Percentiles rank a stretch among this genome's conserved stretches.
phyloP scores from a whole-genome alignment of 768 basidiomycete species.

The Inosperma sp. region DNA sequence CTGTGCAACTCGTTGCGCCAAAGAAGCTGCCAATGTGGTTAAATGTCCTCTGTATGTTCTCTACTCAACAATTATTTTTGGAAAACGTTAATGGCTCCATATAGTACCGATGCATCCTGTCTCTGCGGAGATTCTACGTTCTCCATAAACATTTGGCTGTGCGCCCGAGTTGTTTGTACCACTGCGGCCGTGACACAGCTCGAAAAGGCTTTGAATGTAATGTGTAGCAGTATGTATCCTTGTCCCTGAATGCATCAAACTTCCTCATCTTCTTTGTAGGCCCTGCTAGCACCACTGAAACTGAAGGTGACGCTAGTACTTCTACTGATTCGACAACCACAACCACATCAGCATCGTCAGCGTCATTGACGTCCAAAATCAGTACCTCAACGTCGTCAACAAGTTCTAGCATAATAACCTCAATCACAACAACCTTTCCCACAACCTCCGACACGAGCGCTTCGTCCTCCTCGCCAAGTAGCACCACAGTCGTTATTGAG shows the following conservation, averaged over 20 bases:
- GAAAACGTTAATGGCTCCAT: not conserved
- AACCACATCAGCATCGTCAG: not conserved
- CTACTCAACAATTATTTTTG: not conserved
- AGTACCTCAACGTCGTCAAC: not conserved
- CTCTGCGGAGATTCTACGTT: not conserved
- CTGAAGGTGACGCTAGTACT: too few species aligned
- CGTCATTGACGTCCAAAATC: not conserved
- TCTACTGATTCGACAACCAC: not conserved
- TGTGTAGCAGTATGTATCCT: not conserved
- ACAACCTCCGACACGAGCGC: not conserved
- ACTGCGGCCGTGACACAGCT: not conserved
- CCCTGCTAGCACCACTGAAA: too few species aligned
- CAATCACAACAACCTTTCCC: not conserved
- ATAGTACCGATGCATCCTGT: not conserved
- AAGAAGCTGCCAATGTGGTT: not conserved
- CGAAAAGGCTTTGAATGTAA: not conserved
- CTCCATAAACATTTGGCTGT: not conserved
- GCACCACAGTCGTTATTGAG: slow-evolving; percentile 3
- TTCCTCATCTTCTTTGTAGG: not conserved
- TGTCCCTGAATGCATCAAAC: not conserved
- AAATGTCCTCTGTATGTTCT: slow-evolving; percentile 3
- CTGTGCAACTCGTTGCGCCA: not conserved
- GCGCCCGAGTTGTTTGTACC: not conserved
- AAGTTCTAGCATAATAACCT: not conserved
- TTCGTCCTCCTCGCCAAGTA: not conserved